Evolutionary conservation across 139 green algal species (phyloP).

Genomic region (Chlamydomonas schloesseri): DNA sequence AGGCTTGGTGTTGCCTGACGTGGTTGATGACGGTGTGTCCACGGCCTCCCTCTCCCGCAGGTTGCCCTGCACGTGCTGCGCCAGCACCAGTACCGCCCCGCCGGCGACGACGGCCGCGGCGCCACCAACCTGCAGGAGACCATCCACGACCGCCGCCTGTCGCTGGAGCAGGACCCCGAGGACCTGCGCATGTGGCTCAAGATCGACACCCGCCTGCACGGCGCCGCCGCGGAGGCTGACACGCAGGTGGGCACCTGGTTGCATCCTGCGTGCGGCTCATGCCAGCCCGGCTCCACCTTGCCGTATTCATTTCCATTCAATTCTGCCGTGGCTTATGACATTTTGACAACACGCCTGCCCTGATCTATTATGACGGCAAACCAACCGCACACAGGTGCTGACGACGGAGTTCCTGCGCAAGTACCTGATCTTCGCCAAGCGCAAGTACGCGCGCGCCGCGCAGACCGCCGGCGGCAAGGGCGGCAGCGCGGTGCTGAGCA

Average conservation of each 20-base stretch:
- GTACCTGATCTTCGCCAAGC: conserved; percentile 79
- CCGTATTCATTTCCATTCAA: too few relatives aligned
- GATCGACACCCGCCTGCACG: conserved; percentile 84
- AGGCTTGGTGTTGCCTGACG: too few relatives aligned
- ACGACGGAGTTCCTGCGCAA: conserved; percentile 80
- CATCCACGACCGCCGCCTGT: conserved; percentile 57
- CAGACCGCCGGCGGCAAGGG: conserved; percentile 27
- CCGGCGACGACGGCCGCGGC: conserved; percentile 69
- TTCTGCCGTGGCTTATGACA: too few relatives aligned
- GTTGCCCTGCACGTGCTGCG: conserved; percentile 77
- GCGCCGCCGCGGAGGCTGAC: conserved; percentile 43
- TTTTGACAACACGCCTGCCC: too few relatives aligned
- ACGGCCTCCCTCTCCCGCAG: conserved; percentile 23
- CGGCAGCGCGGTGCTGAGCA: conserved; percentile 9
- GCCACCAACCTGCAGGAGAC: conserved; percentile 48
- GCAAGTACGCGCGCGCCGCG: conserved; percentile 46
- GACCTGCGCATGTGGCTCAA: conserved; percentile 74
- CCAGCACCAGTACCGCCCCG: conserved; percentile 91
- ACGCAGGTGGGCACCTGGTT: conserved; percentile 37
- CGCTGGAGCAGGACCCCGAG: conserved; percentile 22
- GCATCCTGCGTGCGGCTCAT: too few relatives aligned
- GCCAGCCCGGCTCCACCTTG: too few relatives aligned
- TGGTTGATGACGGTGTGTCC: too few relatives aligned
- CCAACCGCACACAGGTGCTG: conserved; percentile 64
- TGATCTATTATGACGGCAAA: too few relatives aligned